These are phyloP conservation scores for Russula vinacea DNA, from an alignment of 768 basidiomycete species.

Conservation along the genomic window DNA sequence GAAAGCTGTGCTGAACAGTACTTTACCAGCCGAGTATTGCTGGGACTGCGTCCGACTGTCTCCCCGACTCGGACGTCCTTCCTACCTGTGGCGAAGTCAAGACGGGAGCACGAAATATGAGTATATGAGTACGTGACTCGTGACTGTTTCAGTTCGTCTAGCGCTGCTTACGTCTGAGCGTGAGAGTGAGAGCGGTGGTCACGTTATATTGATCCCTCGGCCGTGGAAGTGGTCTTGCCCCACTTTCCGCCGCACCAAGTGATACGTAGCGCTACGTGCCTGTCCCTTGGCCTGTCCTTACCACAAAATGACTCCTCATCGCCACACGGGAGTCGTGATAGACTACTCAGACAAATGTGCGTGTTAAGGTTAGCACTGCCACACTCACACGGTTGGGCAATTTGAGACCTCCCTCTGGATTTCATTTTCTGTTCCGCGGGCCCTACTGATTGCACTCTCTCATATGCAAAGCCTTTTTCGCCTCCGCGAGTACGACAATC, in stretches of 20 bases:
- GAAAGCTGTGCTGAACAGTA: too few species aligned
- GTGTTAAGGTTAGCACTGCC: conserved; percentile 1
- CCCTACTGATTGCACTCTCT: not conserved
- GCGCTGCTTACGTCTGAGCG: too few species aligned
- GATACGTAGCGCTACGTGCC: not conserved
- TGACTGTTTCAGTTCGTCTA: too few species aligned
- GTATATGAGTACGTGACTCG: too few species aligned
- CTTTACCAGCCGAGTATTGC: too few species aligned
- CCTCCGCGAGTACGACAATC: conserved; percentile 4
- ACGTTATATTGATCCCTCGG: too few species aligned
- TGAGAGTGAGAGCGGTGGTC: too few species aligned
- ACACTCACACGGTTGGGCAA: not conserved
- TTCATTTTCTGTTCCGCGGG: not conserved
- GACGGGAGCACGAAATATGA: too few species aligned
- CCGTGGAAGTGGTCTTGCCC: too few species aligned
- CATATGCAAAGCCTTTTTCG: conserved; percentile 2
- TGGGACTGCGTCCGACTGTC: too few species aligned
- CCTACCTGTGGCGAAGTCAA: too few species aligned
- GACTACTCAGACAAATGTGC: conserved; percentile 22
- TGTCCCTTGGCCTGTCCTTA: not conserved
- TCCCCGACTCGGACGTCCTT: too few species aligned
- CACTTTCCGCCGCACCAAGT: not conserved
- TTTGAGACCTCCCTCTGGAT: not conserved
- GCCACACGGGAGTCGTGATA: conserved; percentile 22
- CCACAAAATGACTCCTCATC: conserved; percentile 12